Base-by-base conservation (phyloP, 192 early-diverging fungal genomes). In the Cetraspora pellucida region DNA sequence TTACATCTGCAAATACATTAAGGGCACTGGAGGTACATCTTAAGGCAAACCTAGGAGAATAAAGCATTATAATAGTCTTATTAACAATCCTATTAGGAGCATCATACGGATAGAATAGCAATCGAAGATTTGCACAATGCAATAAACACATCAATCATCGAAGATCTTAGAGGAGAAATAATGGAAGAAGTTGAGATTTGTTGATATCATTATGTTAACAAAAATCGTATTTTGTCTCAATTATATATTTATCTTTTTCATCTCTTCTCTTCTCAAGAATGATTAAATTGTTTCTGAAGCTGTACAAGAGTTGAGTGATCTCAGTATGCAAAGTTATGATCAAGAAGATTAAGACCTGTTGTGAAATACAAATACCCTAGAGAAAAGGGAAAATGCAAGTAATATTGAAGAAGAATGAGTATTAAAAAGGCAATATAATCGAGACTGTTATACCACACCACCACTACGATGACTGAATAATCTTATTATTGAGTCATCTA, bases 1-100 rank as follows among this genome's bases (percentile, higher is more conserved):
- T 77, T 43, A 57, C 50, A 69, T 69, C 76, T 0, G 64, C 76
- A 66, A 58, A 50, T 58, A 77, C 76, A 25, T 57, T 77, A 54
- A 23, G 50, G 10, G 65, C 76, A 69, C 21, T 70, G 37, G 67
- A 57, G 49, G 66, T 77, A 21, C 67, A 47, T 68, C 21, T 72
- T 72, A 58, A 59, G 23, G 71, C 52, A 72, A 72, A 58, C 37
- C 31, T 72, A 57, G 70, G 52, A 58, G 37, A 58, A 43, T 65
- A 37, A 43, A 10, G 25, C 23, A 58, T 54, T 58, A 55, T 44
- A 72, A 72, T 58, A 72, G 5, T n/a, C 45, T 72, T 54, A 28
- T 13, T 58, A 7, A 72, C 28, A 72, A 72, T 55, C 30, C 45
- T 58, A 72, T 68, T 58, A 72, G 71, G 52, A 58, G 57, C 50